These are phyloP conservation scores for Aspergillus ostianus DNA, from an alignment of 495 filamentous ascomycete genomes.

Conservation along the genomic window DNA sequence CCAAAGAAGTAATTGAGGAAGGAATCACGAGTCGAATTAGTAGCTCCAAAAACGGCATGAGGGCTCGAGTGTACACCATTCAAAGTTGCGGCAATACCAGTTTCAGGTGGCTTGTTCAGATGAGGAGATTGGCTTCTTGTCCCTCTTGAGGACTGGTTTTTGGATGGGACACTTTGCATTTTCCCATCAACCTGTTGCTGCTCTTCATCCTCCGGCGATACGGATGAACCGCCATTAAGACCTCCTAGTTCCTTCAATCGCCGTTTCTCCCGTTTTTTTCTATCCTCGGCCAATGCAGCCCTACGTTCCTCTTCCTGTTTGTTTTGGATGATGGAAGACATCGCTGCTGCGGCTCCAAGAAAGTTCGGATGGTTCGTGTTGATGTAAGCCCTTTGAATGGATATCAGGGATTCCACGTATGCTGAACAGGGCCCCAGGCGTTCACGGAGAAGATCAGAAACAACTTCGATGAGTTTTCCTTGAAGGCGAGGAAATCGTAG, in stretches of 20 bases:
- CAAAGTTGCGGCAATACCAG: conserved; percentile 62
- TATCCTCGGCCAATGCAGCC: conserved; percentile 73
- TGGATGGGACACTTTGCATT: conserved; percentile 52
- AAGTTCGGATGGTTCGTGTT: conserved; percentile 99
- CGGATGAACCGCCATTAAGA: conserved; percentile 69
- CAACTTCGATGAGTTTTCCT: conserved; percentile 96
- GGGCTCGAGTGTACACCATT: conserved; percentile 66
- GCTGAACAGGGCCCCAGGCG: conserved; percentile 80
- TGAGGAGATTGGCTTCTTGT: conserved; percentile 78
- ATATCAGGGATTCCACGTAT: conserved; percentile 95
- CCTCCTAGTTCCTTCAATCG: conserved; percentile 75
- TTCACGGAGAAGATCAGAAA: conserved; percentile 93
- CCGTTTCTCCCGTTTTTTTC: conserved; percentile 77
- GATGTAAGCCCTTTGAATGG: conserved; percentile 97
- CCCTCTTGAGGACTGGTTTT: conserved; percentile 58
- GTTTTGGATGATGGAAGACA: conserved; percentile 91
- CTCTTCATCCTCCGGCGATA: conserved; percentile 73
- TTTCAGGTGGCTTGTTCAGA: conserved; percentile 58
- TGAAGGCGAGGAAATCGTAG: conserved; percentile 90
- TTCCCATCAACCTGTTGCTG: conserved; percentile 47
- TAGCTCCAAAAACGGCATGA: conserved; percentile 58
- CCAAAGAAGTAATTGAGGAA: conserved; percentile 99
- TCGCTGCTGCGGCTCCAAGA: conserved; percentile 93
- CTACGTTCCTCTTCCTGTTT: conserved; percentile 93
- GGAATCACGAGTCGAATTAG: conserved; percentile 66